Conservation (phyloP, 169 alveolate genomes). For the Toxoplasma gondii region DNA sequence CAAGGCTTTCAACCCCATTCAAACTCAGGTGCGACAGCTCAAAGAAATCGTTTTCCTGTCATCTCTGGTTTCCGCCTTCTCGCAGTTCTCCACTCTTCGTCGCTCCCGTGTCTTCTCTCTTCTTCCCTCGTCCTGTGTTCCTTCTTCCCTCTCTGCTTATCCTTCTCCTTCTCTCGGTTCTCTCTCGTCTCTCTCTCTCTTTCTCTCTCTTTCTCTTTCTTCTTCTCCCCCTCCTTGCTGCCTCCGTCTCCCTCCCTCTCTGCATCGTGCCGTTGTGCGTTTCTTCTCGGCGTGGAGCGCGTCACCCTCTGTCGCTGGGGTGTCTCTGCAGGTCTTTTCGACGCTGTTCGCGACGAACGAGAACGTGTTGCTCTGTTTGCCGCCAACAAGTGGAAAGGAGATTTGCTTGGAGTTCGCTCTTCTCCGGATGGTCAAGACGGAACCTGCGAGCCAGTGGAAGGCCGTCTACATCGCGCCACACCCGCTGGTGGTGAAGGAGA, state of each 20-base stretch:
- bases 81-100: neutral
- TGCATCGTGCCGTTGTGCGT: neutral
- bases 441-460: conserved; percentile 67
- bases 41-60: neutral
- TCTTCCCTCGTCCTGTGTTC: neutral
- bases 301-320: neutral
- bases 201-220: neutral
- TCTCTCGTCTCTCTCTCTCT: neutral
- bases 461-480: conserved; percentile 80
- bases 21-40: conserved; percentile 71
- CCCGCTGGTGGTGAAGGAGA: conserved; percentile 71
- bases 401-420: conserved; percentile 91
- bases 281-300: too few species aligned
- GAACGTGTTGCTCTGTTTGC: conserved; percentile 92
- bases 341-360: conserved; percentile 84
- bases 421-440: conserved; percentile 82
- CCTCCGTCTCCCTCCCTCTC: neutral
- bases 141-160: neutral
- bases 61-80: neutral
- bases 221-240: neutral
- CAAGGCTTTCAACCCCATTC: conserved; percentile 78
- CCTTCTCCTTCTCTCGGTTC: neutral
- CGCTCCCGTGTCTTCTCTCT: too few species aligned
- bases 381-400: conserved; percentile 90
- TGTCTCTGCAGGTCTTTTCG: conserved; percentile 65